A percentile compares a stretch with the other conserved stretches of the same genome.
Evolutionary conservation across 805 yeast genomes (phyloP).

Genomic region (Yamadazyma ubonensis): DNA sequence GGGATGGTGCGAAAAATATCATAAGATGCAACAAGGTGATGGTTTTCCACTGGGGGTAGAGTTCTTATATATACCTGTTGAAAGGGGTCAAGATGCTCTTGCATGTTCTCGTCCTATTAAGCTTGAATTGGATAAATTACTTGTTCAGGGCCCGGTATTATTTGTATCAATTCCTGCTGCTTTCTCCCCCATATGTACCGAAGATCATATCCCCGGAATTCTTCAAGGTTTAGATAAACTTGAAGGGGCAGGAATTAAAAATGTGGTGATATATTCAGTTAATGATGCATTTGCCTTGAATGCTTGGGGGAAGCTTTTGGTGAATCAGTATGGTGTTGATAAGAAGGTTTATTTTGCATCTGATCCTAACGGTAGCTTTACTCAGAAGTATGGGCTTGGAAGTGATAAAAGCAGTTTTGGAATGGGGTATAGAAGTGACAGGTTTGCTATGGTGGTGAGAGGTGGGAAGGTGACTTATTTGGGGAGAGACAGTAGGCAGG

Average conservation of each 20-base stretch:
- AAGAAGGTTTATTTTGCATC: conserved; percentile 35
- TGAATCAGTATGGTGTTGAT: conserved; percentile 23
- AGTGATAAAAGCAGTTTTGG: conserved; percentile 37
- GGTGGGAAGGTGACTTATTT: conserved; percentile 31
- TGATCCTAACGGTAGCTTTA: conserved; percentile 39
- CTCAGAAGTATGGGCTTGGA: conserved; percentile 28
- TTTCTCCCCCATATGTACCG: conserved; percentile 47
- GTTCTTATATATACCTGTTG: conserved; percentile 40
- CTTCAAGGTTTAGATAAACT: conserved; percentile 29
- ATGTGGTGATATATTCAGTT: conserved; percentile 36
- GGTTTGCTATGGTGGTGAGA: conserved; percentile 39
- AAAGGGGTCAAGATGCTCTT: conserved; percentile 27
- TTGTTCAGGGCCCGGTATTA: conserved; percentile 27
- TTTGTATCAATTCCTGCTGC: conserved; percentile 45
- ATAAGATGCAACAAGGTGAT: conserved; percentile 26
- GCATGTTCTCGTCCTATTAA: conserved; percentile 36
- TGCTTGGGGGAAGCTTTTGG: conserved; percentile 45
- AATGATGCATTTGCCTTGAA: conserved; percentile 44
- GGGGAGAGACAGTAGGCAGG: conserved; percentile 24
- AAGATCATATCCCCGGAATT: conserved; percentile 42
- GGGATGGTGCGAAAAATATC: conserved; percentile 1
- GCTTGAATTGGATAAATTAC: conserved; percentile 32
- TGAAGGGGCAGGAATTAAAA: conserved; percentile 28
- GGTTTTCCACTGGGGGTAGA: conserved; percentile 34
- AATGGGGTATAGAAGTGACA: conserved; percentile 37